Conservation (phyloP, 140 eudicot genomes). For the Oenanthe javanica region DNA sequence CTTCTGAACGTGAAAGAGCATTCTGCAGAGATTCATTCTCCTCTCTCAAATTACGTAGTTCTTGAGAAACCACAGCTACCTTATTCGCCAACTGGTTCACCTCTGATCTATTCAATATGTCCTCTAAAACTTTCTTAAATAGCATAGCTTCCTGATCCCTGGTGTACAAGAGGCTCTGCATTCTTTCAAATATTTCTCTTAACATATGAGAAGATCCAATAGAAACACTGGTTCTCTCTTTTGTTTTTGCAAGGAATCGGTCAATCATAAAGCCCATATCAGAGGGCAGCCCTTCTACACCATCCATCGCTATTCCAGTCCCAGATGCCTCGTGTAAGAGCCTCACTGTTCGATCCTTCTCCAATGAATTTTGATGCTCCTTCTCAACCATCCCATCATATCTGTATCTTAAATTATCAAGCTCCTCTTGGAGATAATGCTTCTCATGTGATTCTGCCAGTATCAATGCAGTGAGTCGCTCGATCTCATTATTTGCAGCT, state of each 20-base stretch:
- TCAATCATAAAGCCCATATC: conserved; percentile 29
- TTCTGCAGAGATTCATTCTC: conserved; percentile 43
- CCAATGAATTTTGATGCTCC: conserved; percentile 27
- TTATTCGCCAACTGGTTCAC: conserved; percentile 36
- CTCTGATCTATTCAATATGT: conserved; percentile 29
- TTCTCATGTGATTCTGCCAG: conserved; percentile 55
- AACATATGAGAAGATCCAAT: conserved; percentile 26
- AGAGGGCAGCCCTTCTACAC: conserved; percentile 18
- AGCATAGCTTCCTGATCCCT: conserved; percentile 51
- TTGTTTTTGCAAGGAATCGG: conserved; percentile 34
- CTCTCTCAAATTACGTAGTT: conserved; percentile 36
- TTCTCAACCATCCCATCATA: conserved; percentile 28
- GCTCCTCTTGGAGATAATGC: conserved; percentile 36
- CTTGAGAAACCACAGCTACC: conserved; percentile 39
- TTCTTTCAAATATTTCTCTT: conserved; percentile 37
- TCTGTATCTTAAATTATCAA: conserved; percentile 38
- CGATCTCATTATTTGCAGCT: conserved; percentile 28
- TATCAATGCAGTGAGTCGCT: conserved; percentile 37
- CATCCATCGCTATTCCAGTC: conserved; percentile 15
- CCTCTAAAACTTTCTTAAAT: conserved; percentile 46
- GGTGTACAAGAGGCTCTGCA: conserved; percentile 51
- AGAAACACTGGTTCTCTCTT: conserved; percentile 24
- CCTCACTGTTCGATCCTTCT: conserved; percentile 40
- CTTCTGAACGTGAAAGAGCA: conserved; percentile 66
- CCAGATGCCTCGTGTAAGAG: conserved; percentile 50